phyloP scores from a whole-genome alignment of 768 basidiomycete genomes.

The Termitomyces sp. region DNA sequence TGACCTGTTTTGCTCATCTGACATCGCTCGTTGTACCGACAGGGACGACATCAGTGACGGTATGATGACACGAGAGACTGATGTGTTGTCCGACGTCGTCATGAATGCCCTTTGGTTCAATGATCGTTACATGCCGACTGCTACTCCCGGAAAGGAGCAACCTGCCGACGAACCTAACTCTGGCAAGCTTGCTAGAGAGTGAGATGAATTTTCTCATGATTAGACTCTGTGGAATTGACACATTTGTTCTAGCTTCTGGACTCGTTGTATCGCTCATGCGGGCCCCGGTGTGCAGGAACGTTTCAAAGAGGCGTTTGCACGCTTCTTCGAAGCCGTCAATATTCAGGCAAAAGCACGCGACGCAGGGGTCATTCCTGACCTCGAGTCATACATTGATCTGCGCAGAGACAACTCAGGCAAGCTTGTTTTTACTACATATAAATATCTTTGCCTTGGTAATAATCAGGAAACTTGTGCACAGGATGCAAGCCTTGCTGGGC shows the following conservation, averaged over 20 bases:
- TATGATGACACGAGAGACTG: slow-evolving; percentile 61
- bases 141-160: slow-evolving; percentile 29
- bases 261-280: slow-evolving; percentile 51
- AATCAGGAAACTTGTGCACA: slow-evolving; percentile 6
- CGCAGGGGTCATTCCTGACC: slow-evolving; percentile 49
- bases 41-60: slow-evolving; percentile 76
- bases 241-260: slow-evolving; percentile 50
- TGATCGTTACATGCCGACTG: slow-evolving; percentile 43
- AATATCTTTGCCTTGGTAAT: neutral
- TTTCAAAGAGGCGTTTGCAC: slow-evolving; percentile 62
- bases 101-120: slow-evolving; percentile 66
- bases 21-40: neutral
- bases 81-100: slow-evolving; percentile 53
- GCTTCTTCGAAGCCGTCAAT: slow-evolving; percentile 65
- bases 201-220: slow-evolving; percentile 20
- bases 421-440: slow-evolving; percentile 3
- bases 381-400: slow-evolving; percentile 67
- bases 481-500: slow-evolving; percentile 73
- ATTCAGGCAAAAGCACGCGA: slow-evolving; percentile 57
- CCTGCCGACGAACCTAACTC: slow-evolving; percentile 41
- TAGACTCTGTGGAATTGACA: slow-evolving; percentile 2
- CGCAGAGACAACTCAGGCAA: slow-evolving; percentile 69
- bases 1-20: slow-evolving; percentile 1
- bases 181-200: slow-evolving; percentile 67
- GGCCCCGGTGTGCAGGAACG: slow-evolving; percentile 55